Evolutionary conservation across 345 rosid species (phyloP), one percentile per base, ranked within the genome.

Genomic region (Firmiana major): DNA sequence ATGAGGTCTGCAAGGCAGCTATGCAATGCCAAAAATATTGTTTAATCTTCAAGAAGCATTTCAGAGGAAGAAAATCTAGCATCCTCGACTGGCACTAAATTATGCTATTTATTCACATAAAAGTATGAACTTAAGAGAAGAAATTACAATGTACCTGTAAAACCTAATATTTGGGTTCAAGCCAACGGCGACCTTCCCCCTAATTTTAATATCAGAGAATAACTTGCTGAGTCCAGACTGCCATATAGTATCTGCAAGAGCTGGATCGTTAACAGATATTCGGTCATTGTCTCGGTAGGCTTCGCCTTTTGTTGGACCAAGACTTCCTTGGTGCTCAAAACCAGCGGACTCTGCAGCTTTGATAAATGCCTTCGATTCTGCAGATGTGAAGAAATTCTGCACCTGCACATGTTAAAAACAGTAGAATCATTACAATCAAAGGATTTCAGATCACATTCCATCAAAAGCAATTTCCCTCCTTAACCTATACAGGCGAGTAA

Each of bases 201-300:
- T 82, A 60, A 93, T 91, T 86, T 87, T 92, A 80, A 90, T 88
- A 81, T 85, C 91, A 46, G 92, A 78, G 79, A 96, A 91, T 36
- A 96, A 80, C 73, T 68, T 77, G 31, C 81, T 77, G 12, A 96
- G 85, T 55, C 98, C 98, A 53, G 97, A 88, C 51, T 86, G 89
- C 97, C 99, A 96, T 60, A 92, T 9, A 5, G 84, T 55, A 74
- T 81, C 86, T 0, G 93, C 97, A 60, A 93, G 97, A 69, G 73
- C 73, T 57, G 97, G 85, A 86, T 96, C 97, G 28, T 87, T 81
- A 46, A 86, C 92, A 24, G 92, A 85, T 57, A 93, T 84, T 68
- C 99, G 85, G 71, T 92, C 97, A 71, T 93, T 92, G 80, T 96
- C 99, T 57, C 98, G 83, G 64, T 84, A 96, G 77, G 98, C 98